Base-by-base conservation (phyloP, 2,329 filamentous ascomycete species). In the Zarea fungicola region DNA sequence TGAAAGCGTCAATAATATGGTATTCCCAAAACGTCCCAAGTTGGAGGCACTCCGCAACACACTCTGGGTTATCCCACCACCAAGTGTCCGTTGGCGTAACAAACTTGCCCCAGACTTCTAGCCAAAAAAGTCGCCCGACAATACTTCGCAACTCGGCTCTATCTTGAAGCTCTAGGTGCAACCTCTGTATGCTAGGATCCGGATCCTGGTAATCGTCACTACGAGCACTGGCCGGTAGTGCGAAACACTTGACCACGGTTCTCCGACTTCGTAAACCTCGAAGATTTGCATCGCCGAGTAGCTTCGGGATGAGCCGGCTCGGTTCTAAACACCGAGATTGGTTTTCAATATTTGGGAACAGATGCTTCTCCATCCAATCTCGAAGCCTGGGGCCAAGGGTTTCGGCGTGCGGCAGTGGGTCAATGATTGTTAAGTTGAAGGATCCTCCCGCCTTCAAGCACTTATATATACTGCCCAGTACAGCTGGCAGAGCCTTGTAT, bases 21-120 rank as follows among this genome's bases (percentile, higher is more conserved):
- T 80, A 83, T 54, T 82, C 75, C 78, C 79, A 84, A 48, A 71
- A 69, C 0, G 80, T 84, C 5, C 72, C 72, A 52, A 76, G 59
- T 48, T 72, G 63, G 14, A 72, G 58, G 52, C 80, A 84, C 60
- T 84, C 80, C 34, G 74, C 68, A 2, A 80, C 63, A 49, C 77
- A 78, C 1, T 63, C 69, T 11, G 67, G 62, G 26, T 82, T 75
- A 35, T 84, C 77, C 80, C 80, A 84, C 81, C 81, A 84, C 79
- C 79, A 83, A 36, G 60, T 65, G 5, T 23, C 35, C 7, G 36
- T 26, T 6, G 71, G 62, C 0, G 69, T 70, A 8, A 81, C 72
- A 51, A 71, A 75, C 3, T 60, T 58, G 0, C 80, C 80, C 81
- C 80, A 84, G 11, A 80, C 71, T 56, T 83, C 75, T 56, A 72